A percentile compares a stretch with the other conserved stretches of the same genome.
Conservation (phyloP, 2,329 filamentous ascomycete species). For the Nakataea oryzae region DNA sequence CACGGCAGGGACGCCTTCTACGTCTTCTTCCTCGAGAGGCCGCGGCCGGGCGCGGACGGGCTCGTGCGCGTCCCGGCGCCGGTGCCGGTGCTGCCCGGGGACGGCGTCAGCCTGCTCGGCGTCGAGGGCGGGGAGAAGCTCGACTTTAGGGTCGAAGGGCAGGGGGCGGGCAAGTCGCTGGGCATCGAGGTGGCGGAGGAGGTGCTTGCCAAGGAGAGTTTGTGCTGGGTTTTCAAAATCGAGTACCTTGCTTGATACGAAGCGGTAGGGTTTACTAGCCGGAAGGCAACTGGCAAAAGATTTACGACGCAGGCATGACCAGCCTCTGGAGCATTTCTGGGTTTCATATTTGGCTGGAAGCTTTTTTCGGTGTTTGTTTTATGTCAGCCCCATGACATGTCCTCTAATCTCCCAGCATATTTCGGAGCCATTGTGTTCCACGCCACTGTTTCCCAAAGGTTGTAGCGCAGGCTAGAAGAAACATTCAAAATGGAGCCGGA, state of each 20-base stretch:
- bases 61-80: constrained; percentile 25
- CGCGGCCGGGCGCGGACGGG: constrained; percentile 14
- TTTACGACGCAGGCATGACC: too few relatives aligned
- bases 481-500: too few relatives aligned
- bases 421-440: too few relatives aligned
- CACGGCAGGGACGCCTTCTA: constrained; percentile 35
- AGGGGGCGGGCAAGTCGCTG: constrained; percentile 8
- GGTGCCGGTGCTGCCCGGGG: constrained; percentile 29
- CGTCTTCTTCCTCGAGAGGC: constrained; percentile 26
- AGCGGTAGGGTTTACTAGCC: too few relatives aligned
- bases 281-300: too few relatives aligned
- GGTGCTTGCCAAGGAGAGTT: constrained; percentile 19
- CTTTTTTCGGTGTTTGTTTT: too few relatives aligned
- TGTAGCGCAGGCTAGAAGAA: too few relatives aligned
- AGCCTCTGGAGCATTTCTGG: too few relatives aligned
- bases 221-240: constrained; percentile 32
- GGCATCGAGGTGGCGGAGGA: constrained; percentile 19
- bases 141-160: constrained; percentile 4
- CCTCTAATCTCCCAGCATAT: too few relatives aligned
- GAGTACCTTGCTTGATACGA: constrained; percentile 11
- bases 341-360: too few relatives aligned
- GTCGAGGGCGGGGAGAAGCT: constrained; percentile 17
- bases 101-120: constrained; percentile 31
- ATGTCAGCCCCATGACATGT: too few relatives aligned
- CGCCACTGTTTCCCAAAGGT: too few relatives aligned